phyloP scores from a whole-genome alignment of 768 basidiomycete genomes.

The Lactifluus echinatus region DNA sequence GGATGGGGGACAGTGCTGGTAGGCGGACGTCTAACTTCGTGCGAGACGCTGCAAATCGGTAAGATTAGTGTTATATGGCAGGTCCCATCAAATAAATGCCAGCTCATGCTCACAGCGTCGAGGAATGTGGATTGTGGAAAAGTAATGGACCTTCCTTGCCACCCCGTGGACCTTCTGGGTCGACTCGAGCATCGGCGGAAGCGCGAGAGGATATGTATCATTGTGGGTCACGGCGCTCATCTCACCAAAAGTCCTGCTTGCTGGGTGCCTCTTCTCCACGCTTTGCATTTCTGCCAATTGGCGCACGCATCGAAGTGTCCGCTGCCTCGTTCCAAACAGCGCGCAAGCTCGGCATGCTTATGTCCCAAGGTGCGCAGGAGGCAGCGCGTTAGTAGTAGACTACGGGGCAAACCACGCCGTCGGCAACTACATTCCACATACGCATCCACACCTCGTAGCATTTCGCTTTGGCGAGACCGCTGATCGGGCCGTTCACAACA shows the following conservation, averaged over 20 bases:
- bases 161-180: background rate
- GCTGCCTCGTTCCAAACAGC: constrained; percentile 62
- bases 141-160: background rate
- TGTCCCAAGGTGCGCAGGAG: constrained; percentile 17
- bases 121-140: background rate
- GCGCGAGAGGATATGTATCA: background rate
- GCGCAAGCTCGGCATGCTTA: constrained; percentile 54
- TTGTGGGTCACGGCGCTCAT: background rate
- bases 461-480: background rate
- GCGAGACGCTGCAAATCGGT: background rate
- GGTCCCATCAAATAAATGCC: background rate
- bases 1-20: background rate
- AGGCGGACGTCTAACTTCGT: background rate
- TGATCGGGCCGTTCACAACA: constrained; percentile 26
- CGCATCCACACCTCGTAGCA: constrained; percentile 25
- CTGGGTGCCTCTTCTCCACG: constrained; percentile 60
- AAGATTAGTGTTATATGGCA: background rate
- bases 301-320: constrained; percentile 75
- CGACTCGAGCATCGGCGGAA: background rate
- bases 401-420: constrained; percentile 72
- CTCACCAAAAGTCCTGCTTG: constrained; percentile 25
- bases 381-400: constrained; percentile 72
- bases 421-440: constrained; percentile 74
- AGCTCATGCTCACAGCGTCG: background rate
- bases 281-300: constrained; percentile 58